These are phyloP conservation scores for Neonectria neomacrospora DNA, from an alignment of 2,329 filamentous ascomycete species.

Conservation along the genomic window DNA sequence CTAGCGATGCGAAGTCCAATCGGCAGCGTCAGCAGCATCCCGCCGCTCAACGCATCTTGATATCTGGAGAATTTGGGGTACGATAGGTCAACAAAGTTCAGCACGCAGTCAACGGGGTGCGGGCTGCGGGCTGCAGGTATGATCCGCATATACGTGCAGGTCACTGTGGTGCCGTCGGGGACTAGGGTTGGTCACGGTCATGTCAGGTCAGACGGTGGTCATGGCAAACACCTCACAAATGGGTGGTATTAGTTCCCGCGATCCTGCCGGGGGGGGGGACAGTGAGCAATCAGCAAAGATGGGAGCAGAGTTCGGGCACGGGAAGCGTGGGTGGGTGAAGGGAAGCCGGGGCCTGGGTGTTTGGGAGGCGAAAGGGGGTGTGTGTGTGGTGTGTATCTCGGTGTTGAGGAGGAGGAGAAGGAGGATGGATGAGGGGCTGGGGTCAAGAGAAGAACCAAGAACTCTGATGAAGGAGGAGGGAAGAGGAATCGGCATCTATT, in stretches of 20 bases:
- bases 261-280: slow-evolving; percentile 25
- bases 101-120: slow-evolving; percentile 27
- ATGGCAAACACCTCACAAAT: slow-evolving; percentile 32
- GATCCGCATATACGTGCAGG: slow-evolving; percentile 51
- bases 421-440: slow-evolving; percentile 25
- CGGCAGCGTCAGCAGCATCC: slow-evolving; percentile 30
- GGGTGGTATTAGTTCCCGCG: slow-evolving; percentile 29
- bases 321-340: slow-evolving; percentile 14
- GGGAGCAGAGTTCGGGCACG: slow-evolving; percentile 14
- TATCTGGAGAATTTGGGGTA: slow-evolving; percentile 24
- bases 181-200: slow-evolving; percentile 32
- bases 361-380: slow-evolving; percentile 15
- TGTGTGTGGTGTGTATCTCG: slow-evolving; percentile 20
- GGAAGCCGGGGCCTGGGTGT: neutral
- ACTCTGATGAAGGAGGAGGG: slow-evolving; percentile 35
- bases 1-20: slow-evolving; percentile 34
- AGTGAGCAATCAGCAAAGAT: slow-evolving; percentile 13
- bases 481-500: slow-evolving; percentile 37
- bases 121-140: slow-evolving; percentile 49
- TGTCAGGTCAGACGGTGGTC: slow-evolving; percentile 33
- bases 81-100: slow-evolving; percentile 31
- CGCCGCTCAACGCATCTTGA: slow-evolving; percentile 31
- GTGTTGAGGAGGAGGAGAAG: slow-evolving; percentile 17
- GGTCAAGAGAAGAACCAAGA: slow-evolving; percentile 24
- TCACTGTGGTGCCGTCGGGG: slow-evolving; percentile 33